Evolutionary conservation across 164 flowering plant genomes (phyloP).

Genomic region (Platanus orientalis): DNA sequence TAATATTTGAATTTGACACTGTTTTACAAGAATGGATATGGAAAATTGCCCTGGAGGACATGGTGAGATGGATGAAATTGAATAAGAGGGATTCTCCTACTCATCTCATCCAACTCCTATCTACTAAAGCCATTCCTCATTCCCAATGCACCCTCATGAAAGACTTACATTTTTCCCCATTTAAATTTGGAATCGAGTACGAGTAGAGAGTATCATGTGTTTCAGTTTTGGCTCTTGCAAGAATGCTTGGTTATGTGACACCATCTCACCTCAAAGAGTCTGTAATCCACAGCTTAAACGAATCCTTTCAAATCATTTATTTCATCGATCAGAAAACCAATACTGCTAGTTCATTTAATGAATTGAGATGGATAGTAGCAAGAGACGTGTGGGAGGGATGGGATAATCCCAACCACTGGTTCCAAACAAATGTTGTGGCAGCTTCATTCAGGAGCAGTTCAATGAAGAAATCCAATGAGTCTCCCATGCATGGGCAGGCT

Average conservation of each 20-base stretch:
- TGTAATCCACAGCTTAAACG: neutral
- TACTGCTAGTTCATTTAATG: neutral
- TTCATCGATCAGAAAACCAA: slow-evolving; percentile 6
- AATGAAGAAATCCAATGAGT: too few relatives aligned
- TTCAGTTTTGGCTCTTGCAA: neutral
- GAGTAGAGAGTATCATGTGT: slow-evolving; percentile 5
- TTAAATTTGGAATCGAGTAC: too few relatives aligned
- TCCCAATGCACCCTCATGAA: too few relatives aligned
- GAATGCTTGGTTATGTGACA: neutral
- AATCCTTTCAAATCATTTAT: slow-evolving; percentile 4
- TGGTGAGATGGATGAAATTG: too few relatives aligned
- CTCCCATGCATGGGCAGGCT: neutral
- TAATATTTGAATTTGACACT: too few relatives aligned
- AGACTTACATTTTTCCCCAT: too few relatives aligned
- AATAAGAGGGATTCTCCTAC: too few relatives aligned
- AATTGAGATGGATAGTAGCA: neutral
- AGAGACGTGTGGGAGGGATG: slow-evolving; percentile 3
- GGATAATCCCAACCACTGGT: neutral
- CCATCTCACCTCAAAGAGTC: neutral
- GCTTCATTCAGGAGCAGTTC: neutral
- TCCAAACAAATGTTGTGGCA: too few relatives aligned
- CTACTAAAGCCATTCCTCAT: too few relatives aligned
- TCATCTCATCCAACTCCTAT: too few relatives aligned
- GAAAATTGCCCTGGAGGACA: too few relatives aligned
- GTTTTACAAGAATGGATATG: too few relatives aligned